These are phyloP conservation scores for Cryptococcus sp. DNA, from an alignment of 1,284 basidiomycete species.

Conservation along the genomic window DNA sequence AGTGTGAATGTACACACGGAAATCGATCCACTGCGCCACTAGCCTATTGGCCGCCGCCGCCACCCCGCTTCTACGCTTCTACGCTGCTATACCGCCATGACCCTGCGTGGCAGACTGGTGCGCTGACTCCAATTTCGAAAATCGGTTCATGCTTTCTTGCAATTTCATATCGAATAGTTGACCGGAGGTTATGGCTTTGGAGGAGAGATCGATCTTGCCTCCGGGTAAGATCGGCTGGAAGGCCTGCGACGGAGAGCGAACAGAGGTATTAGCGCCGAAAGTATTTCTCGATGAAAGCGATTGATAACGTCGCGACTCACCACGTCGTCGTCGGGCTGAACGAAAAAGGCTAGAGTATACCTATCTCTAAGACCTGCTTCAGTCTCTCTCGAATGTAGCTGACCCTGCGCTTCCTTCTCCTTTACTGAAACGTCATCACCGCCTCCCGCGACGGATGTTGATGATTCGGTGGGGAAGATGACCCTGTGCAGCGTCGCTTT, in stretches of 20 bases:
- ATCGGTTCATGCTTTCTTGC: slow-evolving; percentile 27
- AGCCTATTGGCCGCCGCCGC: no score
- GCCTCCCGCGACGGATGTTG: background rate
- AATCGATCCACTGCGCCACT: no score
- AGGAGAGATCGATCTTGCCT: slow-evolving; percentile 22
- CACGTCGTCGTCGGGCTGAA: slow-evolving; percentile 32
- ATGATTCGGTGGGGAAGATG: slow-evolving; percentile 19
- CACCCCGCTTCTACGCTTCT: no score
- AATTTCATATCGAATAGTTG: slow-evolving; percentile 30
- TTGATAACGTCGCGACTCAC: slow-evolving; percentile 1
- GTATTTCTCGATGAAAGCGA: background rate
- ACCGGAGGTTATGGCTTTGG: slow-evolving; percentile 28
- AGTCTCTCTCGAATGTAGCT: background rate
- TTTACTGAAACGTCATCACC: no score
- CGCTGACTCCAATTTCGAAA: slow-evolving; percentile 4
- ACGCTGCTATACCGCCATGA: background rate
- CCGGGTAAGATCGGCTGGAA: slow-evolving; percentile 26
- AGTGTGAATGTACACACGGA: no score
- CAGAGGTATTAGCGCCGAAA: background rate
- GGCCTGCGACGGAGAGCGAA: slow-evolving; percentile 5
- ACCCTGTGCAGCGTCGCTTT: slow-evolving; percentile 28
- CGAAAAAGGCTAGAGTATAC: slow-evolving; percentile 26
- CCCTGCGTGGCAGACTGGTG: background rate
- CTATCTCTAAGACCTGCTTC: slow-evolving; percentile 14
- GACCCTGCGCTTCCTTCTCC: background rate